A percentile compares a stretch with the other conserved stretches of the same genome.
phyloP scores from a whole-genome alignment of 495 filamentous ascomycete species.

The Neurospora sublineolata region DNA sequence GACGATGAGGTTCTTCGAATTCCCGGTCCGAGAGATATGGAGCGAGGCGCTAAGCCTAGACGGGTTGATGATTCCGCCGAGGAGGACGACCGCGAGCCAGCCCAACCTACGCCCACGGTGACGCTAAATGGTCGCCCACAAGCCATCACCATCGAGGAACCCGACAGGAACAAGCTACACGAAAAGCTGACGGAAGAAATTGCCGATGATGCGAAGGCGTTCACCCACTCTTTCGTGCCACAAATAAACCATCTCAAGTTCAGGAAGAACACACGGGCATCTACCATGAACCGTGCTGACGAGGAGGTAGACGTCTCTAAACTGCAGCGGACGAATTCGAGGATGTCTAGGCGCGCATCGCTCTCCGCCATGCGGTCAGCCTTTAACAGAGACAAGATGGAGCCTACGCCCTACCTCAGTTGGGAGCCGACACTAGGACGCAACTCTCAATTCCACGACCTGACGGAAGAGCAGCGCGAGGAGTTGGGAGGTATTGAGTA shows the following conservation, averaged over 20 bases:
- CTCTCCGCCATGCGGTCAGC: slow-evolving; percentile 21
- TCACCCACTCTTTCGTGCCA: slow-evolving; percentile 14
- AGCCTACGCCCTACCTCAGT: slow-evolving; percentile 73
- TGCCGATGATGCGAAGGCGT: slow-evolving; percentile 24
- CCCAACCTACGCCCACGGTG: neutral
- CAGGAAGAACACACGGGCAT: slow-evolving; percentile 16
- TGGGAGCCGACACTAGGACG: slow-evolving; percentile 86
- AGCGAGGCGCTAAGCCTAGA: slow-evolving; percentile 61
- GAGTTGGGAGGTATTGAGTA: slow-evolving; percentile 95
- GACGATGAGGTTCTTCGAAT: slow-evolving; percentile 68
- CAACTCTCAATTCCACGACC: slow-evolving; percentile 81
- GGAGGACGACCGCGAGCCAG: slow-evolving; percentile 8
- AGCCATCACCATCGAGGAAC: slow-evolving; percentile 55
- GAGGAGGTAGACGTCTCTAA: neutral
- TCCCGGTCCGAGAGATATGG: slow-evolving; percentile 76
- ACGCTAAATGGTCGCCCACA: slow-evolving; percentile 30
- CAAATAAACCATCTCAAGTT: slow-evolving; percentile 18
- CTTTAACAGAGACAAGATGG: slow-evolving; percentile 34
- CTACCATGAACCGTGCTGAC: slow-evolving; percentile 6
- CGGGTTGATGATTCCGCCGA: slow-evolving; percentile 32
- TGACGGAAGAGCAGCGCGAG: slow-evolving; percentile 81
- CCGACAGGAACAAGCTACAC: slow-evolving; percentile 28
- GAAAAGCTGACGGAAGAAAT: slow-evolving; percentile 20
- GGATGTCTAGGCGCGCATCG: slow-evolving; percentile 19
- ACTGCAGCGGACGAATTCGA: slow-evolving; percentile 3